Base-by-base conservation (phyloP, 1,139 yeast genomes). In the Saccharomyces hybrid region DNA sequence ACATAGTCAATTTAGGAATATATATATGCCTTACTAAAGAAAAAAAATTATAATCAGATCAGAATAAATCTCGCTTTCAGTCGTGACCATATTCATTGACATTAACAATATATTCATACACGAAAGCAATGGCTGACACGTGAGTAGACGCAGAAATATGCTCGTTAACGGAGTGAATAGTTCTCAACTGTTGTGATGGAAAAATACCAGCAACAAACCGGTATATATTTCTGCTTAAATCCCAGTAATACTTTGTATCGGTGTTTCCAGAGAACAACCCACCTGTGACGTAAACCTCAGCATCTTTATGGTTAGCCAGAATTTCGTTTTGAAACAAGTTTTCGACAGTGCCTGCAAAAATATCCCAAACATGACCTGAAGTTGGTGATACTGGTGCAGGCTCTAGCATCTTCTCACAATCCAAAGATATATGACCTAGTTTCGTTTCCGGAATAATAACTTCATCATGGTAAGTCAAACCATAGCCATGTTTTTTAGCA, bases 171-270 rank as follows among this genome's bases (percentile, higher is more conserved):
- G 86, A 81, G 66, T 85, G 91, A 52, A 71, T 63, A 14, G 70
- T 60, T 31, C 58, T 59, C 29, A 65, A 48, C 4, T 58, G 49
- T 9, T 59, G 57, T 11, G 51, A 54, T 50, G 60, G 60, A 2
- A 61, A 51, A 8, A 66, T 57, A 34, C 66, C 57, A 26, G 61
- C 69, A 52, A 60, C 54, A 48, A 68, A 67, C 62, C 97, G 78
- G 75, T 78, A 88, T 56, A 90, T 87, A 66, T 86, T 81, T 54
- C 75, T 75, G 14, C 90, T 80, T 65, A 89, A 75, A 51, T 75
- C 71, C 91, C 95, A 87, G 72, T 86, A 88, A 67, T 81, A 79
- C 66, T 81, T 79, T 6, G 96, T 88, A 68, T 89, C 97, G 2
- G 97, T 89, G 70, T 88, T 89, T 29, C 88, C 96, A 6, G 88